Conservation (phyloP, 78 protist species). For the Pigoraptor vietnamica region DNA sequence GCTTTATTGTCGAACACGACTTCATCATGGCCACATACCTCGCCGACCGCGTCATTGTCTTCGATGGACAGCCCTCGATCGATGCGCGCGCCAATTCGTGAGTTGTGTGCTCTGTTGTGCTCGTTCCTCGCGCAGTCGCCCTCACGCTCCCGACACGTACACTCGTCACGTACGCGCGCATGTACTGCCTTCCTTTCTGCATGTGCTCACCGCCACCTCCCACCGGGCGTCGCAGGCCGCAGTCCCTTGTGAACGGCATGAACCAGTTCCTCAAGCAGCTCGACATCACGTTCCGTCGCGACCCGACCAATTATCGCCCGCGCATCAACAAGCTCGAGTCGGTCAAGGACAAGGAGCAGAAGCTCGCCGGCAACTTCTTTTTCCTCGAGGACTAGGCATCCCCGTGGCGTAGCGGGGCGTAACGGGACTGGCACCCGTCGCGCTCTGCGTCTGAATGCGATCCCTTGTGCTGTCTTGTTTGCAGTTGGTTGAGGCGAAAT, state of each 20-base stretch:
- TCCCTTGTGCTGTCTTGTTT: too few species aligned
- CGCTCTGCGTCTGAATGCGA: too few species aligned
- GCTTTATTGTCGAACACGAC: constrained; percentile 99
- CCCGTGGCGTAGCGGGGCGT: too few species aligned
- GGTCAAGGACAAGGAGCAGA: constrained; percentile 96
- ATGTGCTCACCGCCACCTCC: too few species aligned
- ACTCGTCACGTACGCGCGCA: too few species aligned
- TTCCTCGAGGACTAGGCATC: constrained; percentile 61
- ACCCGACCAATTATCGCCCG: constrained; percentile 96
- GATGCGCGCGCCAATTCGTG: constrained; percentile 51
- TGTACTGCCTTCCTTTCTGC: too few species aligned
- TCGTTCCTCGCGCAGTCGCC: too few species aligned
- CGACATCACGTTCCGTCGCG: constrained; percentile 97
- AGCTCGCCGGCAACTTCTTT: constrained; percentile 89
- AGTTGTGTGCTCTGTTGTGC: background rate
- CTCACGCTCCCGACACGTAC: too few species aligned
- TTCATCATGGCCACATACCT: constrained; percentile 99
- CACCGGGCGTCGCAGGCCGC: constrained; percentile 66
- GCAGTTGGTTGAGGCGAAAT: too few species aligned
- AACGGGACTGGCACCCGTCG: too few species aligned
- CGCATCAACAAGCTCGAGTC: constrained; percentile 91
- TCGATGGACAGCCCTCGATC: constrained; percentile 77
- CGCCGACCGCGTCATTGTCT: constrained; percentile 97
- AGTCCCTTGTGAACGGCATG: constrained; percentile 92
- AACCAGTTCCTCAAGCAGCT: constrained; percentile 88